Conservation (phyloP, 169 alveolate genomes). For the Plasmodium malariae region DNA sequence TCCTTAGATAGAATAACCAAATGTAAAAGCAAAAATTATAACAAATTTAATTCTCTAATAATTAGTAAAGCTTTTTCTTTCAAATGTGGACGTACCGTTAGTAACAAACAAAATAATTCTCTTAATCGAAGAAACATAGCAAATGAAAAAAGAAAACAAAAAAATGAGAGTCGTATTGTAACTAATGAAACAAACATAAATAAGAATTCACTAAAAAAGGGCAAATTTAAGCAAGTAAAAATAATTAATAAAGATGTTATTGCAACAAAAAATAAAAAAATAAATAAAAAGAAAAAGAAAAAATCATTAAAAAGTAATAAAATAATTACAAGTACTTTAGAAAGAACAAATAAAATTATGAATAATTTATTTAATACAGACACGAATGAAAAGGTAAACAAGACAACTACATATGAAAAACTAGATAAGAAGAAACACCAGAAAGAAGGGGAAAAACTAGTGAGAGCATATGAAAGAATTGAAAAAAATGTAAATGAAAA, state of each 20-base stretch:
- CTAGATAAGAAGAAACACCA: conserved; percentile 12
- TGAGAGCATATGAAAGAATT: neutral
- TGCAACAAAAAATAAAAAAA: conserved; percentile 41
- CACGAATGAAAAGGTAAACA: neutral
- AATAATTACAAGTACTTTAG: conserved; percentile 26
- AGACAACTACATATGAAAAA: no score
- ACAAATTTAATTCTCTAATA: conserved; percentile 44
- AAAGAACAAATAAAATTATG: conserved; percentile 35
- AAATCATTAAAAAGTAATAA: conserved; percentile 7
- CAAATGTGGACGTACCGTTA: neutral
- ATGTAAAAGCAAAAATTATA: conserved; percentile 56
- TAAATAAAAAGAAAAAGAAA: conserved; percentile 22
- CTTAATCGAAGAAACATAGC: conserved; percentile 7
- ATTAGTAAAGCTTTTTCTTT: conserved; percentile 55
- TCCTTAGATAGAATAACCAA: conserved; percentile 66
- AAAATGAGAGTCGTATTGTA: neutral
- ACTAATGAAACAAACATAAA: conserved; percentile 1
- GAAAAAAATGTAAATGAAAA: conserved; percentile 17
- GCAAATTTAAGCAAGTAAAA: conserved; percentile 27
- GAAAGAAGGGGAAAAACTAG: neutral
- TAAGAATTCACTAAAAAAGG: conserved; percentile 20
- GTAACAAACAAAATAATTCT: conserved; percentile 11
- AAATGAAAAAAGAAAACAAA: conserved; percentile 11
- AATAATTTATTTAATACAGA: conserved; percentile 32
- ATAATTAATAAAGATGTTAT: neutral